Evolutionary conservation across 2,329 filamentous ascomycete species (phyloP).

Genomic region (Cytospora piceicola): DNA sequence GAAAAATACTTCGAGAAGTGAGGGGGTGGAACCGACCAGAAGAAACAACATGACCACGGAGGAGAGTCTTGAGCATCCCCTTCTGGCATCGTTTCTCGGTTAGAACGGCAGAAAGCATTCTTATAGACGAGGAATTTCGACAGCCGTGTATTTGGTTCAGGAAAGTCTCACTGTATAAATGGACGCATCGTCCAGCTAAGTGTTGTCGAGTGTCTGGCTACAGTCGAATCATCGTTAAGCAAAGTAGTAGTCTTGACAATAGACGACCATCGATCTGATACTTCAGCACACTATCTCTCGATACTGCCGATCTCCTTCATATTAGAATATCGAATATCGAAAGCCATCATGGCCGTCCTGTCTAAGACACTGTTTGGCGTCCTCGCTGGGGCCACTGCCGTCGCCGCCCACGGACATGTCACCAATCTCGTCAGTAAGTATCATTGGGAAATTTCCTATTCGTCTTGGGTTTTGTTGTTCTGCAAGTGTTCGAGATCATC

Average conservation of each 20-base stretch:
- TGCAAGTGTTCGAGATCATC: no score
- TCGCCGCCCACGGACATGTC: conserved; percentile 26
- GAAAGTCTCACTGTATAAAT: not conserved
- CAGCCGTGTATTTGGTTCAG: not conserved
- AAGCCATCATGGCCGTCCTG: conserved; percentile 8
- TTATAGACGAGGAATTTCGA: not conserved
- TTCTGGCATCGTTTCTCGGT: not conserved
- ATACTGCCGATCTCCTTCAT: not conserved
- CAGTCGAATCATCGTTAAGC: not conserved
- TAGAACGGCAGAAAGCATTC: not conserved
- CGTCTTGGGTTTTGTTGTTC: not conserved
- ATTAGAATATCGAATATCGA: not conserved
- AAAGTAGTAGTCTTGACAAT: not conserved
- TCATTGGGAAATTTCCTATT: not conserved
- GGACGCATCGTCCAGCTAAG: not conserved
- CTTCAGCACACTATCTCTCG: not conserved
- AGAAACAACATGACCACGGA: not conserved
- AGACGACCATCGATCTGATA: not conserved
- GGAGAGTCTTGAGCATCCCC: not conserved
- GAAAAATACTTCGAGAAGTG: not conserved
- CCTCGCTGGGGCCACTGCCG: conserved; percentile 10
- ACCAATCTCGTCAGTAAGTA: conserved; percentile 26
- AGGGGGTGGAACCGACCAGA: not conserved
- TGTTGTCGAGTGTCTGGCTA: not conserved
- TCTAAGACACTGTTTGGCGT: conserved; percentile 2